A percentile compares a stretch with the other conserved stretches of the same genome.
Conservation (phyloP, 169 alveolate species). For the Hammondia hammondi region DNA sequence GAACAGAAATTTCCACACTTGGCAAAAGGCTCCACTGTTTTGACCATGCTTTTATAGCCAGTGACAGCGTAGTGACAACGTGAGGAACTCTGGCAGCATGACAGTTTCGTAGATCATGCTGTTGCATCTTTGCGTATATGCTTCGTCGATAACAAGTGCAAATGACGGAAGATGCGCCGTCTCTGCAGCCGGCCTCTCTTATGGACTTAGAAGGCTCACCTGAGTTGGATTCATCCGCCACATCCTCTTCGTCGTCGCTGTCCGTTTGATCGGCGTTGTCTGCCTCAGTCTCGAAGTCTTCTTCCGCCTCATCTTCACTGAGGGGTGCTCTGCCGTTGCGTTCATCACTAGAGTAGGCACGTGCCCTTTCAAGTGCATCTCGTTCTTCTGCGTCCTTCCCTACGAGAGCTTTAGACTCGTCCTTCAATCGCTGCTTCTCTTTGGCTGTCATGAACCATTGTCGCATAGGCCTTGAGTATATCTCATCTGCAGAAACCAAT, state of each 20-base stretch:
- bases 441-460: constrained; percentile 51
- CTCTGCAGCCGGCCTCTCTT: not conserved
- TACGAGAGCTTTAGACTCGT: constrained; percentile 7
- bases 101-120: too few relatives aligned
- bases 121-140: too few relatives aligned
- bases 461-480: constrained; percentile 49
- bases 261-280: not conserved
- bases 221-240: not conserved
- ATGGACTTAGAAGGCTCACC: not conserved
- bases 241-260: not conserved
- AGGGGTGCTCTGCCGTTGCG: not conserved
- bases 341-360: not conserved
- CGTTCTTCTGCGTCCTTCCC: not conserved
- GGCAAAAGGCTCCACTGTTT: too few relatives aligned
- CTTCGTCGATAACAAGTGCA: not conserved
- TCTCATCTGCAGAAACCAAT: constrained; percentile 53
- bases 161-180: not conserved
- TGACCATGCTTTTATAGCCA: too few relatives aligned
- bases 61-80: too few relatives aligned
- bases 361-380: not conserved
- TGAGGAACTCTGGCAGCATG: too few relatives aligned
- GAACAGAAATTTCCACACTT: too few relatives aligned
- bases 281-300: not conserved
- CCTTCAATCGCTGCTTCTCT: constrained; percentile 43
- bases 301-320: constrained; percentile 33